Evolutionary conservation across 805 yeast genomes (phyloP), one percentile per base, ranked within the genome.

Genomic region (Lachancea dasiensis): DNA sequence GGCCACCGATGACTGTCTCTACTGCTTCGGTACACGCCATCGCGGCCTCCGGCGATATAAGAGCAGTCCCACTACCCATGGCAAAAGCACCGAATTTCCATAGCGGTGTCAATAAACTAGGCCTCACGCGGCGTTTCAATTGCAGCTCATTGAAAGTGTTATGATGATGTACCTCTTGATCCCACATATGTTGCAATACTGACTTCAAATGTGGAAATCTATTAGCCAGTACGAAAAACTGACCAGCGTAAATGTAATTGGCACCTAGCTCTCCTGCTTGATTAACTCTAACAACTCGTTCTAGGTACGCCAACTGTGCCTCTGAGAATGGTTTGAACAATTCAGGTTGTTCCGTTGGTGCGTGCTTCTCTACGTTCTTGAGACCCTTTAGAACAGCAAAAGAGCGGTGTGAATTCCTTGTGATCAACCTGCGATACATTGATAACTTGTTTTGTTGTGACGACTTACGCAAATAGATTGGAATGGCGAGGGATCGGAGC

Each of bases 11-110:
- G 5, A 92, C 97, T 0, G 98, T 92, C 61, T 92, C 98, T 2
- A 92, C 97, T 0, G 97, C 97, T 43, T 89, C 97, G 0, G 98
- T 92, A 59, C 98, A 92, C 1, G 98, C 97, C 98, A 92, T 92
- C 2, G 98, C 97, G 2, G 95, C 97, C 57, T 90, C 96, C 54
- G 86, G 86, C 13, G 96, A 81, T 45, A 87, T 62, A 38, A 83
- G 50, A 0, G 95, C 97, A 0, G 97, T 92, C 1, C 80, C 82
- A 1, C 77, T 76, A 3, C 98, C 98, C 67, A 92, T 69, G 0
- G 79, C 79, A 34, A 82, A 69, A 0, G 98, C 97, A 3, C 97
- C 97, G 0, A 75, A 61, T 57, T 84, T 87, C 98, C 98, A 92
- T 1, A 86, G 52, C 1, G 98, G 98, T 0, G 97, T 89, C 27